Conservation (phyloP, 192 early-diverging fungal genomes). For the Paraglomus occultum region DNA sequence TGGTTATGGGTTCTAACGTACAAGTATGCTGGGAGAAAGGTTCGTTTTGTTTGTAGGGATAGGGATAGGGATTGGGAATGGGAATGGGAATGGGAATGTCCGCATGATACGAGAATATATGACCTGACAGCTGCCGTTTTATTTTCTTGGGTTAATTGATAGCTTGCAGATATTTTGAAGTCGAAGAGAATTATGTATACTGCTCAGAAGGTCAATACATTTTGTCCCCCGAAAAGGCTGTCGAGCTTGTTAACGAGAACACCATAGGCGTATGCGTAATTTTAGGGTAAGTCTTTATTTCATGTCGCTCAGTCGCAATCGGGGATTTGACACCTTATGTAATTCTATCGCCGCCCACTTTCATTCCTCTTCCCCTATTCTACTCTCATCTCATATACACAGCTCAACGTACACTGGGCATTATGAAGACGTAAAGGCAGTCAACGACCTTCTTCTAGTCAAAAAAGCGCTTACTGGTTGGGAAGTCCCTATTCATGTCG, state of each 20-base stretch:
- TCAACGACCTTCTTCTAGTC: conserved; percentile 60
- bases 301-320: too few relatives aligned
- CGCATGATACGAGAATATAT: too few relatives aligned
- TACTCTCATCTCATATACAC: background rate
- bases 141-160: background rate
- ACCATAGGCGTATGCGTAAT: conserved; percentile 80
- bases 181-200: conserved; percentile 37
- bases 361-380: too few relatives aligned
- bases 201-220: conserved; percentile 43
- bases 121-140: too few relatives aligned
- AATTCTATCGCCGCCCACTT: background rate
- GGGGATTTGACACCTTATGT: background rate
- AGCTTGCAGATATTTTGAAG: conserved; percentile 36
- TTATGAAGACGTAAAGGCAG: conserved; percentile 70
- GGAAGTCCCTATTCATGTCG: conserved; percentile 81
- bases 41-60: conserved; percentile 20
- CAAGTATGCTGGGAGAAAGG: conserved; percentile 56
- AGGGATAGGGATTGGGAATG: too few relatives aligned
- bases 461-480: conserved; percentile 60
- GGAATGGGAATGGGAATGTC: too few relatives aligned
- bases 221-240: conserved; percentile 62
- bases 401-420: conserved; percentile 67
- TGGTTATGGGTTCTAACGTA: conserved; percentile 74
- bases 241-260: conserved; percentile 76
- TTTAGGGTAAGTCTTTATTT: conserved; percentile 49